phyloP scores from a whole-genome alignment of 805 yeast genomes.

The Deakozyma indianensis region DNA sequence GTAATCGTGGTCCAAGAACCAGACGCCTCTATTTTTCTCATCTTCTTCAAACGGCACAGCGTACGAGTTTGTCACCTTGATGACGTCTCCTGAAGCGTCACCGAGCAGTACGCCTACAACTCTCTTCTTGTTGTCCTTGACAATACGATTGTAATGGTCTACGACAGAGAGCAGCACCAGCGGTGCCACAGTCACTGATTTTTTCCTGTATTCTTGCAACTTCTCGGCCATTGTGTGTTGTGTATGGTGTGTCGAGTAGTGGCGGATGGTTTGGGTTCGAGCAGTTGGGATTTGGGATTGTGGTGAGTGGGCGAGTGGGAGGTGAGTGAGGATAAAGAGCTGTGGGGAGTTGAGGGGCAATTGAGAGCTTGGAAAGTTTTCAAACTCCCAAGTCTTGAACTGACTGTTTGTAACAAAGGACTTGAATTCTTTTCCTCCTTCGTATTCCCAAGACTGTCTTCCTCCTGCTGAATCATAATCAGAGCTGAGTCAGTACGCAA shows the following conservation, averaged over 20 bases:
- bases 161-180: slow-evolving; percentile 85
- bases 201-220: not conserved
- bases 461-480: too few relatives aligned
- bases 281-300: not conserved
- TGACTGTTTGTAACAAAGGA: too few relatives aligned
- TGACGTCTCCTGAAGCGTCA: slow-evolving; percentile 39
- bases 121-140: slow-evolving; percentile 59
- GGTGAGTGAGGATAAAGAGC: too few relatives aligned
- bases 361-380: too few relatives aligned
- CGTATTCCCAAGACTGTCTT: too few relatives aligned
- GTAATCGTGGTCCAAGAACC: slow-evolving; percentile 95
- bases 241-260: too few relatives aligned
- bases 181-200: slow-evolving; percentile 81
- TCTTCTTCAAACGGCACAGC: slow-evolving; percentile 99
- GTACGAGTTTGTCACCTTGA: slow-evolving; percentile 79
- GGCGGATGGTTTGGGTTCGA: too few relatives aligned
- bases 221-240: not conserved
- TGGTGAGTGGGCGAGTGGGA: too few relatives aligned
- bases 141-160: slow-evolving; percentile 85
- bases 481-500: too few relatives aligned
- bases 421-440: too few relatives aligned
- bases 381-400: too few relatives aligned
- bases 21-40: slow-evolving; percentile 75
- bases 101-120: slow-evolving; percentile 93
- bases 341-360: too few relatives aligned